Percentiles rank a stretch among this genome's conserved stretches.
Evolutionary conservation across 2,329 filamentous ascomycete genomes (phyloP).

Genomic region (Cylindrodendrum hubeiense): DNA sequence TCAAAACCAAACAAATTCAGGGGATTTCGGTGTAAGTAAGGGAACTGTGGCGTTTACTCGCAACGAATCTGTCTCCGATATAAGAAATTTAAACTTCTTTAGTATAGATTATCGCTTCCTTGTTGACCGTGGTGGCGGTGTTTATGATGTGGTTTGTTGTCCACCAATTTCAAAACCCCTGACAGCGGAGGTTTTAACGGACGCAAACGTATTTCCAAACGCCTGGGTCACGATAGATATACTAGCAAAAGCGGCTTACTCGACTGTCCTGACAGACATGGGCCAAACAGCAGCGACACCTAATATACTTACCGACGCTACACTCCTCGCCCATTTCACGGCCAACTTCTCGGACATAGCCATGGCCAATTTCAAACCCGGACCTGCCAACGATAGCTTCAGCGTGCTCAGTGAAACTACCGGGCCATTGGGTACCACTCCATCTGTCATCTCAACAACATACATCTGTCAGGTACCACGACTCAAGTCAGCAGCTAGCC

Average conservation of each 20-base stretch:
- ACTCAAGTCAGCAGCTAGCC: constrained; percentile 1
- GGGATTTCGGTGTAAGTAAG: too few species aligned
- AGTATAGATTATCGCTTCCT: background rate
- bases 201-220: background rate
- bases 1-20: too few species aligned
- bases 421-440: too few species aligned
- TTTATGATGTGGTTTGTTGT: too few species aligned
- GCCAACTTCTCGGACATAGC: background rate
- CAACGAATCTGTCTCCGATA: background rate
- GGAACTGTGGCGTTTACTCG: background rate
- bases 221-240: background rate
- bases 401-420: too few species aligned
- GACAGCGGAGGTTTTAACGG: too few species aligned
- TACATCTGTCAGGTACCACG: constrained; percentile 17
- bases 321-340: background rate
- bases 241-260: constrained; percentile 1
- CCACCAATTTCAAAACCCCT: too few species aligned
- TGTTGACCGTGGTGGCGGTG: too few species aligned
- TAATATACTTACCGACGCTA: constrained; percentile 7
- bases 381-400: too few species aligned
- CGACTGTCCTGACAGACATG: constrained; percentile 5
- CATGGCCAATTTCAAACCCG: too few species aligned
- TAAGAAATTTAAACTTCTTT: background rate
- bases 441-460: constrained; percentile 3
- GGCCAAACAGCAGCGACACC: background rate